phyloP scores from a whole-genome alignment of 768 basidiomycete species.

The Leucocoprinus sp. region DNA sequence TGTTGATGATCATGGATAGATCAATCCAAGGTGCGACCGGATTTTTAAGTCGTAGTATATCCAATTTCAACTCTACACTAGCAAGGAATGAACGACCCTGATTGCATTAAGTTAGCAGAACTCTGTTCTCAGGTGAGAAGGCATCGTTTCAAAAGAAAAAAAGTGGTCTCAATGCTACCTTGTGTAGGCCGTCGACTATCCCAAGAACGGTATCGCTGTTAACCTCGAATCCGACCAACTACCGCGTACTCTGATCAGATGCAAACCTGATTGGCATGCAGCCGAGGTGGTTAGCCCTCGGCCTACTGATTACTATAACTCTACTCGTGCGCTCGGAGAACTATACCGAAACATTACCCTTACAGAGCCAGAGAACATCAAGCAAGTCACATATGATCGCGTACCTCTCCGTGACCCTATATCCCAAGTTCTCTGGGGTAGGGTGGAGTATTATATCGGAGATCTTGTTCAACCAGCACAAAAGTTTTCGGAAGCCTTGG shows the following conservation, averaged over 20 bases:
- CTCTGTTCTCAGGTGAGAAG: conserved; percentile 44
- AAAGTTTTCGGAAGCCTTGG: conserved; percentile 21
- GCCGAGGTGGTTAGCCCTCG: conserved; percentile 47
- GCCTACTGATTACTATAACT: conserved; percentile 62
- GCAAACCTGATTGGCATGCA: conserved; percentile 76
- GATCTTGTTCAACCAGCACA: conserved; percentile 9
- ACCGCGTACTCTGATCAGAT: conserved; percentile 49
- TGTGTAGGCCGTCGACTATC: conserved; percentile 68
- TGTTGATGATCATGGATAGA: conserved; percentile 30
- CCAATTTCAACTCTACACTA: conserved; percentile 19
- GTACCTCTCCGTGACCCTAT: conserved; percentile 29
- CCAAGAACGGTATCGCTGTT: conserved; percentile 67
- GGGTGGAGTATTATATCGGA: conserved; percentile 25
- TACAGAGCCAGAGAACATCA: conserved; percentile 25
- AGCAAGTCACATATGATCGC: conserved; percentile 11
- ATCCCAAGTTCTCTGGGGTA: conserved; percentile 23
- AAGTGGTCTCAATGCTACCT: not conserved
- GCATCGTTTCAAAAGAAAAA: not conserved
- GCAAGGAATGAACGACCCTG: conserved; percentile 52
- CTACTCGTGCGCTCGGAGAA: conserved; percentile 60
- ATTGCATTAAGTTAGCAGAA: conserved; percentile 50
- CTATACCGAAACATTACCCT: conserved; percentile 59
- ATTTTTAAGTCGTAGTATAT: not conserved
- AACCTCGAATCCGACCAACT: conserved; percentile 35
- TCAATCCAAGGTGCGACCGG: conserved; percentile 51